These are phyloP conservation scores for Capillidium rhysosporum DNA, from an alignment of 371 early-diverging fungal genomes.

Conservation along the genomic window DNA sequence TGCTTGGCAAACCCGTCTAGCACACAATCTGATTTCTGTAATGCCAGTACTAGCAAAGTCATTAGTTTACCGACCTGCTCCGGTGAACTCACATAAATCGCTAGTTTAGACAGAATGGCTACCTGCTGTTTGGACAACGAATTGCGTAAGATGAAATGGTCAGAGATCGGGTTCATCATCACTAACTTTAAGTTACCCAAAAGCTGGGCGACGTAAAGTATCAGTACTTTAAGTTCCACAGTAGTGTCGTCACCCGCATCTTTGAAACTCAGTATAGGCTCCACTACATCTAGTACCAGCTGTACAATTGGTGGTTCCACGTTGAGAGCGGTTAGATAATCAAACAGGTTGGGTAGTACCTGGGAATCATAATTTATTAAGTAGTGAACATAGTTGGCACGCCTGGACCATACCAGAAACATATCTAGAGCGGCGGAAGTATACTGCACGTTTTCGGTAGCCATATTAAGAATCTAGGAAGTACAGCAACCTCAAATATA, in stretches of 20 bases:
- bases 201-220: conserved; percentile 36
- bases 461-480: conserved; percentile 49
- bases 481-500: conserved; percentile 46
- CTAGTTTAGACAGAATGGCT: conserved; percentile 50
- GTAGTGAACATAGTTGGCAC: conserved; percentile 32
- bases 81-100: conserved; percentile 43
- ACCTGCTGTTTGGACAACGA: conserved; percentile 41
- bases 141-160: neutral
- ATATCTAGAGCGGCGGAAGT: conserved; percentile 57
- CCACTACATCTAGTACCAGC: conserved; percentile 48
- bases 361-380: conserved; percentile 30
- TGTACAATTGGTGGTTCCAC: conserved; percentile 43
- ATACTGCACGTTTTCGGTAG: conserved; percentile 64
- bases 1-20: conserved; percentile 68
- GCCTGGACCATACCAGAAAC: conserved; percentile 52
- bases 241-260: conserved; percentile 8
- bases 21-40: conserved; percentile 38
- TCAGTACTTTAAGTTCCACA: conserved; percentile 10
- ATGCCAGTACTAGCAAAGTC: conserved; percentile 60
- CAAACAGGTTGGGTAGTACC: conserved; percentile 44
- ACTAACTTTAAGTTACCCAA: conserved; percentile 34
- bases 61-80: conserved; percentile 42
- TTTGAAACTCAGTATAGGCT: conserved; percentile 36
- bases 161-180: conserved; percentile 19
- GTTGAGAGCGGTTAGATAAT: conserved; percentile 50